Evolutionary conservation across 2,329 filamentous ascomycete genomes (phyloP).

Genomic region (Aspergillus sp.): DNA sequence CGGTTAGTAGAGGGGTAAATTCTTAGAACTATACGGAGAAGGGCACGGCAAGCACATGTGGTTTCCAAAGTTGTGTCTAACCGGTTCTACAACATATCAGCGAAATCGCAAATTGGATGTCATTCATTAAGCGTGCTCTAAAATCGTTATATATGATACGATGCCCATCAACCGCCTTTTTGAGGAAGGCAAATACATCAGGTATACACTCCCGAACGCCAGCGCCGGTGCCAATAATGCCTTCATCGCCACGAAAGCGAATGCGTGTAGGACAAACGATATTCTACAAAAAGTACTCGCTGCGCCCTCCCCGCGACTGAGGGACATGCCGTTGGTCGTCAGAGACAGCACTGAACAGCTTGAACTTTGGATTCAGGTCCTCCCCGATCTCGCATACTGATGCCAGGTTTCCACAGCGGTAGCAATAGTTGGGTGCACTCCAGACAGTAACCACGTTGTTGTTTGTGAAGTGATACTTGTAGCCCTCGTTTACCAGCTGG

Average conservation of each 20-base stretch:
- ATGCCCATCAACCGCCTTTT: slow-evolving; percentile 24
- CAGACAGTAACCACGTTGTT: slow-evolving; percentile 86
- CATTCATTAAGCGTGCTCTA: slow-evolving; percentile 36
- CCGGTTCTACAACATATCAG: background rate
- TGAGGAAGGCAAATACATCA: slow-evolving; percentile 16
- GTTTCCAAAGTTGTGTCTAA: too few species aligned
- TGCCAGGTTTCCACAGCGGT: slow-evolving; percentile 90
- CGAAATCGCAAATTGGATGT: slow-evolving; percentile 18
- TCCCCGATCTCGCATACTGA: slow-evolving; percentile 87
- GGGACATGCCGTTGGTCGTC: slow-evolving; percentile 50
- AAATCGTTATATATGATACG: slow-evolving; percentile 38
- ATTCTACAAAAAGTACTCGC: slow-evolving; percentile 50
- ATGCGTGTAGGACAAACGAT: slow-evolving; percentile 13
- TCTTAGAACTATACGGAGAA: background rate
- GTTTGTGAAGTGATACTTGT: slow-evolving; percentile 91
- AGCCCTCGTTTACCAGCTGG: slow-evolving; percentile 74
- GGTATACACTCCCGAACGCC: slow-evolving; percentile 30
- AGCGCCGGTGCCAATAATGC: slow-evolving; percentile 32
- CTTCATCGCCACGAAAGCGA: slow-evolving; percentile 16
- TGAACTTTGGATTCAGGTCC: slow-evolving; percentile 86
- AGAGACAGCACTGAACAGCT: slow-evolving; percentile 48
- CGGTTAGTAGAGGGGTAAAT: background rate
- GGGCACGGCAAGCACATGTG: background rate
- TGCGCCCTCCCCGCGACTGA: slow-evolving; percentile 44
- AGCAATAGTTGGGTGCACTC: slow-evolving; percentile 90